Conservation (phyloP, 352 stramenopile species). For the Pythium diclinum region DNA sequence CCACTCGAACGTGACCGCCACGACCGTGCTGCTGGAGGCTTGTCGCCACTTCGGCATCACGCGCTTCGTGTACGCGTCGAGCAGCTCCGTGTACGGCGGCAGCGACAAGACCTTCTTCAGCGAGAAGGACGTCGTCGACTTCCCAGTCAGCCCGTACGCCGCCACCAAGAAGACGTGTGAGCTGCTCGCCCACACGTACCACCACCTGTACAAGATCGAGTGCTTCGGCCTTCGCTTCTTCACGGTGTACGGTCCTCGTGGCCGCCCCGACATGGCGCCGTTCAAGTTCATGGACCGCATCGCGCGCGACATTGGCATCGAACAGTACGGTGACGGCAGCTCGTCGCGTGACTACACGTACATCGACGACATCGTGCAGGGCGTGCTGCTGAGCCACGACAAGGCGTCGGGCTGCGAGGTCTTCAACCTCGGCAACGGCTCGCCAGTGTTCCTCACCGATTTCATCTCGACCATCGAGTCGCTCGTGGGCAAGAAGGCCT, state of each 20-base stretch:
- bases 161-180: constrained; percentile 98
- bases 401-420: constrained; percentile 87
- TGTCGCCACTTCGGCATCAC: constrained; percentile 85
- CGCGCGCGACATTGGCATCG: constrained; percentile 87
- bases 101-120: constrained; percentile 91
- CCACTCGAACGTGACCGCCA: constrained; percentile 95
- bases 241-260: constrained; percentile 96
- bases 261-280: constrained; percentile 97
- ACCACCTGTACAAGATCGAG: constrained; percentile 95
- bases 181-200: constrained; percentile 96
- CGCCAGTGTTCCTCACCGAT: constrained; percentile 88
- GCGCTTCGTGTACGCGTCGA: constrained; percentile 97
- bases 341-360: constrained; percentile 98
- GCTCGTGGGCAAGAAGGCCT: constrained; percentile 91
- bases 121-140: constrained; percentile 89
- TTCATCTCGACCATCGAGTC: constrained; percentile 96
- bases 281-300: constrained; percentile 99
- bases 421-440: constrained; percentile 96
- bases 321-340: constrained; percentile 96
- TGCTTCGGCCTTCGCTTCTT: constrained; percentile 97
- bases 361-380: constrained; percentile 98
- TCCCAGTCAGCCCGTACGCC: constrained; percentile 95
- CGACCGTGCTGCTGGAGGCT: constrained; percentile 92
- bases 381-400: constrained; percentile 82
- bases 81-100: constrained; percentile 94